Conservation (phyloP, 495 filamentous ascomycete genomes). For the Trypethelium eluteriae region DNA sequence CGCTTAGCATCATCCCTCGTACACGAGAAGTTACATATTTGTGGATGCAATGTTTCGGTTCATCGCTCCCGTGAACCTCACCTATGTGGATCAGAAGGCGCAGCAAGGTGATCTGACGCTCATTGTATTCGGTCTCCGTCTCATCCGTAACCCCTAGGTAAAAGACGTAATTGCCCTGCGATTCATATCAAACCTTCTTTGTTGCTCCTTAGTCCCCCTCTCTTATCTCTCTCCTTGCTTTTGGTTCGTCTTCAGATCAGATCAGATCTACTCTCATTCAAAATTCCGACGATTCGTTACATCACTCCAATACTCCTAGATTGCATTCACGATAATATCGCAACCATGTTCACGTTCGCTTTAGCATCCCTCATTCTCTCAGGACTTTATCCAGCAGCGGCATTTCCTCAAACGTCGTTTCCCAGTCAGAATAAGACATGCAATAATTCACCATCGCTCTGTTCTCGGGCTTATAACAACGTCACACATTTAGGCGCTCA, state of each 20-base stretch:
- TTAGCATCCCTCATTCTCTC: slow-evolving; percentile 1
- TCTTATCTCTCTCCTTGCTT: neutral
- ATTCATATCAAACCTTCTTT: slow-evolving; percentile 1
- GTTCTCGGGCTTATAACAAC: slow-evolving; percentile 51
- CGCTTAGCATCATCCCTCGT: neutral
- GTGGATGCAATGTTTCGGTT: slow-evolving; percentile 1
- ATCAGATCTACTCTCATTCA: neutral
- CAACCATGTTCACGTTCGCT: slow-evolving; percentile 7
- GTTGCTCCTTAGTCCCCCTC: neutral
- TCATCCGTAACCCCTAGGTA: neutral
- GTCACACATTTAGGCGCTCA: slow-evolving; percentile 61
- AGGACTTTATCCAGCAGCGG: neutral
- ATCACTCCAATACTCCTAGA: neutral
- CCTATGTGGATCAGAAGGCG: slow-evolving; percentile 2
- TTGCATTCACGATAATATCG: neutral
- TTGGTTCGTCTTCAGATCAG: neutral
- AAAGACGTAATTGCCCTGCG: neutral
- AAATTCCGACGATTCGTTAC: neutral
- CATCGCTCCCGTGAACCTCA: neutral
- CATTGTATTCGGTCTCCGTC: slow-evolving; percentile 6
- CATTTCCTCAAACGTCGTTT: neutral
- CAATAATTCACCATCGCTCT: slow-evolving; percentile 57
- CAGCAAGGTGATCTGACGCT: slow-evolving; percentile 4
- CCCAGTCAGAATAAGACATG: slow-evolving; percentile 32
- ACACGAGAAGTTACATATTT: slow-evolving; percentile 6